A percentile compares a stretch with the other conserved stretches of the same genome.
phyloP scores from a whole-genome alignment of 192 early-diverging fungal species.

The Coemansia sp. region DNA sequence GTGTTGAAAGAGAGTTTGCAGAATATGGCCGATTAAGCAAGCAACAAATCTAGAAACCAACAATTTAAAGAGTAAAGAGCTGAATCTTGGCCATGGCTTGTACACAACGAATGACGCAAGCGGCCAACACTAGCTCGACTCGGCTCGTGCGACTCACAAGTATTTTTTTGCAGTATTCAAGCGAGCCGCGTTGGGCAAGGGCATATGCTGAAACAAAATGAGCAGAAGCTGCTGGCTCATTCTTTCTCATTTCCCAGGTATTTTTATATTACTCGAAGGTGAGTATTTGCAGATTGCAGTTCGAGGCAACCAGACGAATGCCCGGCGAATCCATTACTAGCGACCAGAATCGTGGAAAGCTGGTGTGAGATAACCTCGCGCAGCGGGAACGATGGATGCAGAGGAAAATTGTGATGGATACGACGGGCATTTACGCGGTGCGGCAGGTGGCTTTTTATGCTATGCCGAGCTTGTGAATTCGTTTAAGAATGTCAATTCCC shows the following conservation, averaged over 20 bases:
- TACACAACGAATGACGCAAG: not conserved
- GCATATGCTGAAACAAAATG: not conserved
- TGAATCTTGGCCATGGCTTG: too few species aligned
- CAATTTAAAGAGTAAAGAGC: too few species aligned
- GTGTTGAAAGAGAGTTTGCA: too few species aligned
- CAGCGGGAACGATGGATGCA: conserved; percentile 2
- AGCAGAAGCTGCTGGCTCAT: conserved; percentile 5
- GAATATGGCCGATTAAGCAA: not conserved
- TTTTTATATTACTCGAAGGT: conserved; percentile 40
- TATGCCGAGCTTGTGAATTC: not conserved
- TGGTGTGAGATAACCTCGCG: not conserved
- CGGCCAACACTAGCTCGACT: not conserved
- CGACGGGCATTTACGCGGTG: not conserved
- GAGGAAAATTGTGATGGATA: conserved; percentile 1
- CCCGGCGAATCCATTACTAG: conserved; percentile 1
- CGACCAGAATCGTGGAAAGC: not conserved
- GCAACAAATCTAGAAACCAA: too few species aligned
- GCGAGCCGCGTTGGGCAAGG: not conserved
- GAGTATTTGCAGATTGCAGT: conserved; percentile 6
- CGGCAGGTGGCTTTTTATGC: not conserved
- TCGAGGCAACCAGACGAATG: not conserved
- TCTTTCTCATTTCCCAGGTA: conserved; percentile 36
- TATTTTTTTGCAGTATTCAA: not conserved
- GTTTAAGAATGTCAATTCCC: not conserved
- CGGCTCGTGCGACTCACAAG: not conserved